Evolutionary conservation across 257 asterid species (phyloP), one percentile per base, ranked within the genome.

Genomic region (Solanum clarkiae): DNA sequence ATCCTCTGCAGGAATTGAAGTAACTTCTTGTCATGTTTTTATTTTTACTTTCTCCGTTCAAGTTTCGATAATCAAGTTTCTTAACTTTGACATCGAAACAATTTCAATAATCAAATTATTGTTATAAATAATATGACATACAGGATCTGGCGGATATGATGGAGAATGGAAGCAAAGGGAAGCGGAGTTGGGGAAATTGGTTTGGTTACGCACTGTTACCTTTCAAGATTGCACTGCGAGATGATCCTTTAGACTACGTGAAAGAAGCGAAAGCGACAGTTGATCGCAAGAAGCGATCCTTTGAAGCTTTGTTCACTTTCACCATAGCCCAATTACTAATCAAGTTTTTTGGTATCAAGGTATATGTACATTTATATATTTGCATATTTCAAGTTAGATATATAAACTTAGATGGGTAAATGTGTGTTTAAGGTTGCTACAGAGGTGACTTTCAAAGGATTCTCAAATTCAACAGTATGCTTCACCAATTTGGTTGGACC

Each of bases 1-100:
- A 85, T 88, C 90, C 32, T 72, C 88, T 57, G 84, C 87, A 51
- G 91, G 92, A 80, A 79, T 86, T 45, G 91, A 89, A 88, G 89
- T 88, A 29, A 49, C n/a, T 82, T 15, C 26, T 16, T 36, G 40
- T 45, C 16, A 4, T 66, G 7, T 32, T 29, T 66, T 15, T 29
- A 32, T 2, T 10, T 6, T 22, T 22, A 60, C 12, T 56, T 13
- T 11, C 3, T 24, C 42, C 2, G 29, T 65, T 65, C 45, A 29
- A 0, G 15, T 29, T 66, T 14, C 0, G 15, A n/a, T 1, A 60
- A n/a, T 10, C 7, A 51, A 51, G 10, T 51, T 51, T 51, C 17
- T 13, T 51, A 13, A 51, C 56, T 51, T 51, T 51, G 55, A 32
- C 36, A 32, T 26, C 29, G 29, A 26, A 26, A 26, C 29, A 0